phyloP scores from a whole-genome alignment of 305 asterid genomes.

The Solanum chacoense region DNA sequence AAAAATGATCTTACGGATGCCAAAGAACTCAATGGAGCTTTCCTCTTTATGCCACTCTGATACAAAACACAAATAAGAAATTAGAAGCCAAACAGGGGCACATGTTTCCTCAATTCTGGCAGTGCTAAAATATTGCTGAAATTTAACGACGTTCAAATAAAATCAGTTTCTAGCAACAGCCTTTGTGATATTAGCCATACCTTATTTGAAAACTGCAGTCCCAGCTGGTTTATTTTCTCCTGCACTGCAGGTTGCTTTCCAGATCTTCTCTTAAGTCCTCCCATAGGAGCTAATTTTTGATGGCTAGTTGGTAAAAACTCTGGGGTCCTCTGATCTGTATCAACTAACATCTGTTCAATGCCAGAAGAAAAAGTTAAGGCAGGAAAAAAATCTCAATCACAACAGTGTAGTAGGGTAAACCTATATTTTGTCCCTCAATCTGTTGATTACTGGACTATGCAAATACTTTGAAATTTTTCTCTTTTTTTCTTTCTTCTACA shows the following conservation, averaged over 20 bases:
- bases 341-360: not conserved
- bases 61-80: not conserved
- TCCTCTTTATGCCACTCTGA: not conserved
- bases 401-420: not conserved
- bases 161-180: not conserved
- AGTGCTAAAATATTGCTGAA: not conserved
- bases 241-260: not conserved
- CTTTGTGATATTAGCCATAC: not conserved
- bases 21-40: not conserved
- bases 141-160: not conserved
- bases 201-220: not conserved
- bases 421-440: not conserved
- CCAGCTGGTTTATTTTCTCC: not conserved
- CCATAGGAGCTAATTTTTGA: not conserved
- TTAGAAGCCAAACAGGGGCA: not conserved
- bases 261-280: not conserved
- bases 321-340: not conserved
- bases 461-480: not conserved
- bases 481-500: not conserved
- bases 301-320: not conserved
- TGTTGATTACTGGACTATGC: not conserved
- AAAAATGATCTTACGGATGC: not conserved
- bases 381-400: not conserved
- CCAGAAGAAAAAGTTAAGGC: not conserved
- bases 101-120: not conserved